Conservation (phyloP, 1,284 basidiomycete genomes). For the Cryptococcus maquisensis region DNA sequence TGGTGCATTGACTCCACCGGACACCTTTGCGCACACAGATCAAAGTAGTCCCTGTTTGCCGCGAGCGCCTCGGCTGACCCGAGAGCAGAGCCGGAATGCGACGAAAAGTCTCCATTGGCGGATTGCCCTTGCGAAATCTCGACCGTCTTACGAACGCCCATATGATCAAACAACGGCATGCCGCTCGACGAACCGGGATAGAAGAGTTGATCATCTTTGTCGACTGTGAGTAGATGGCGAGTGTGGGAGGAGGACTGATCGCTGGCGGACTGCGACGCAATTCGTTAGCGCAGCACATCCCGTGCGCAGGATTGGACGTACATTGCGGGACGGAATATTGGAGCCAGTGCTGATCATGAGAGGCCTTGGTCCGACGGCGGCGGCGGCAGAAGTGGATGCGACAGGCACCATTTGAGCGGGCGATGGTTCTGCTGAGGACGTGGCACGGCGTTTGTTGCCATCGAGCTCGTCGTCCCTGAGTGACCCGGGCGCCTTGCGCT, state of each 20-base stretch:
- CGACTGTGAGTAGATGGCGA: constrained; percentile 10
- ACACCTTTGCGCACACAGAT: constrained; percentile 10
- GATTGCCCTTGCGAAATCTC: constrained; percentile 7
- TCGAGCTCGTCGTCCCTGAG: too few relatives aligned
- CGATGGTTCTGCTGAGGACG: too few relatives aligned
- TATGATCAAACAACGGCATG: constrained; percentile 12
- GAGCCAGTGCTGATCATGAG: too few relatives aligned
- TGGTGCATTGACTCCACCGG: constrained; percentile 10
- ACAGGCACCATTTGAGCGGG: too few relatives aligned
- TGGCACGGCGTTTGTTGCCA: too few relatives aligned
- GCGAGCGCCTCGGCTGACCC: constrained; percentile 5
- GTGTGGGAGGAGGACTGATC: background rate
- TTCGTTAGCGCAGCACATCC: too few relatives aligned
- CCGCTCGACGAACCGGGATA: constrained; percentile 12
- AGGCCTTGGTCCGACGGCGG: too few relatives aligned
- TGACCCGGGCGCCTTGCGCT: too few relatives aligned
- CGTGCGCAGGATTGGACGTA: too few relatives aligned
- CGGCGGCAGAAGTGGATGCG: too few relatives aligned
- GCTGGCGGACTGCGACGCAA: too few relatives aligned
- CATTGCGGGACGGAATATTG: too few relatives aligned
- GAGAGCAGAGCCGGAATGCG: constrained; percentile 7
- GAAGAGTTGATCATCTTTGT: constrained; percentile 14
- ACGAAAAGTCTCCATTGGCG: constrained; percentile 1
- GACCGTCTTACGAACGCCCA: constrained; percentile 11
- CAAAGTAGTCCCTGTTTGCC: constrained; percentile 7